Conservation (phyloP, 306 rosid species). For the Quercus engelmannii region DNA sequence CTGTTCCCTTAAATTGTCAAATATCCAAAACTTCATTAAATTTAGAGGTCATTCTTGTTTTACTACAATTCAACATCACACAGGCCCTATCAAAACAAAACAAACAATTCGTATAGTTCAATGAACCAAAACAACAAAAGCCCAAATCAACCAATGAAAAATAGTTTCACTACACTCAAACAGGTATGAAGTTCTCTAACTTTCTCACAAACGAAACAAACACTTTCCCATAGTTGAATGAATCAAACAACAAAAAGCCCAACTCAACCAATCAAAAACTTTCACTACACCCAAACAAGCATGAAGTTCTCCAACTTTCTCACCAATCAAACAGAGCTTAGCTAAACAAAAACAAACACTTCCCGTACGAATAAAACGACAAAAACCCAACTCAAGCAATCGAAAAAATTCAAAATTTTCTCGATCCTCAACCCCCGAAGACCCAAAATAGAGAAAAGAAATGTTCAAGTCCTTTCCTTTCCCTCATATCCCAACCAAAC, state of each 20-base stretch:
- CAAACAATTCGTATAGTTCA: too few species aligned
- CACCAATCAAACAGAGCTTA: not conserved
- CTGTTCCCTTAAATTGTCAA: not conserved
- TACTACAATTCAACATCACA: too few species aligned
- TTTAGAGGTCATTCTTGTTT: not conserved
- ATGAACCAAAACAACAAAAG: too few species aligned
- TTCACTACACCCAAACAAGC: not conserved
- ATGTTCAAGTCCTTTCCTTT: not conserved
- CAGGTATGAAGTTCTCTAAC: not conserved
- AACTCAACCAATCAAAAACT: not conserved
- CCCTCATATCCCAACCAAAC: not conserved
- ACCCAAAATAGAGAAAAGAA: not conserved
- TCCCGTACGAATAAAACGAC: too few species aligned
- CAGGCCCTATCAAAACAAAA: too few species aligned
- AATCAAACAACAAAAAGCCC: not conserved
- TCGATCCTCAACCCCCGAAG: not conserved
- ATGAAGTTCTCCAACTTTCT: not conserved
- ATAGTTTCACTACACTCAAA: too few species aligned
- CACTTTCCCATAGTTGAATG: not conserved
- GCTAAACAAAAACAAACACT: too few species aligned
- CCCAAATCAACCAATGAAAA: too few species aligned
- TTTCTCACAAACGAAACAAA: not conserved
- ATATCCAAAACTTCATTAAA: not conserved
- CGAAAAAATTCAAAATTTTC: too few species aligned
- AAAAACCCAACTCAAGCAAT: too few species aligned